Evolutionary conservation across 768 basidiomycete genomes (phyloP).

Genomic region (Suillus subluteus): DNA sequence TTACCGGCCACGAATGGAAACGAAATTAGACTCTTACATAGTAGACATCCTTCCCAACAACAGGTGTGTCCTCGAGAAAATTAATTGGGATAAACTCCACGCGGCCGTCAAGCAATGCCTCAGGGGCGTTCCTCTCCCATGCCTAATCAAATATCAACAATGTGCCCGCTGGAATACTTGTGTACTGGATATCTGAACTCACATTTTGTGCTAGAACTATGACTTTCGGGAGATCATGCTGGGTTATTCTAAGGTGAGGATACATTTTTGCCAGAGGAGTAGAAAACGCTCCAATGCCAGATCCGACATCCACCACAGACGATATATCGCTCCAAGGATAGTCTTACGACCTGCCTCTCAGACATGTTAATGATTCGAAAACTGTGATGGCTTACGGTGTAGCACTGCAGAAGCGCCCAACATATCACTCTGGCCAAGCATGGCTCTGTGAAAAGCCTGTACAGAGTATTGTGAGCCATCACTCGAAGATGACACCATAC

Average conservation of each 20-base stretch:
- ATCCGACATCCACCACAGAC: slow-evolving; percentile 33
- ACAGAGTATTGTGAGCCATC: slow-evolving; percentile 2
- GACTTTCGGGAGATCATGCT: slow-evolving; percentile 35
- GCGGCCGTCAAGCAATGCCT: slow-evolving; percentile 20
- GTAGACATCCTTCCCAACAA: slow-evolving; percentile 26
- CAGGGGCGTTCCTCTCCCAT: slow-evolving; percentile 23
- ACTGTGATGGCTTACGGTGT: slow-evolving; percentile 20
- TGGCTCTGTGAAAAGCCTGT: slow-evolving; percentile 28
- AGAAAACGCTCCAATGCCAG: slow-evolving; percentile 34
- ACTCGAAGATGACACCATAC: not conserved
- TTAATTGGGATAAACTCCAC: slow-evolving; percentile 23
- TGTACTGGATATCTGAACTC: slow-evolving; percentile 3
- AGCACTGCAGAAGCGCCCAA: slow-evolving; percentile 29
- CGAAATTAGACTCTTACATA: slow-evolving; percentile 19
- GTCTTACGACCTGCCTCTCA: slow-evolving; percentile 16
- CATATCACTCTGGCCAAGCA: slow-evolving; percentile 24
- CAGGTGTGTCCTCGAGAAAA: slow-evolving; percentile 24
- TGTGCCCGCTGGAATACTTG: not conserved
- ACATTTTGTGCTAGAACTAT: slow-evolving; percentile 26
- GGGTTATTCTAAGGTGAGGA: slow-evolving; percentile 29
- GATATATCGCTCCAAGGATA: slow-evolving; percentile 29
- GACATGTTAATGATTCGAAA: not conserved
- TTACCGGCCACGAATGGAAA: not conserved
- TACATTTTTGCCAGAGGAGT: slow-evolving; percentile 27
- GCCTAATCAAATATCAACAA: slow-evolving; percentile 1